phyloP scores from a whole-genome alignment of 257 asterid genomes.

The Primulina eburnea region DNA sequence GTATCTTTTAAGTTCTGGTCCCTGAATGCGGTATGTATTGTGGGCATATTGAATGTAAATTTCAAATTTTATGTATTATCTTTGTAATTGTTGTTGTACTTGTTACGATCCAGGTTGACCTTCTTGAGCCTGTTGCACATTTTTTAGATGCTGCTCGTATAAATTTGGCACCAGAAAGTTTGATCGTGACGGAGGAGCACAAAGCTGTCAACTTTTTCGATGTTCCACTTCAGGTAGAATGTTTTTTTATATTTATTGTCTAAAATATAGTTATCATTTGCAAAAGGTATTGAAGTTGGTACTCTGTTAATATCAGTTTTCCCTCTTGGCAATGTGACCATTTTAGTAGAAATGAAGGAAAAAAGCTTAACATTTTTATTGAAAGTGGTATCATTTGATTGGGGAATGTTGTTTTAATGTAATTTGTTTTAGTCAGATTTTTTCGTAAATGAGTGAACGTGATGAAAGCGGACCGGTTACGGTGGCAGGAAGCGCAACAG shows the following conservation, averaged over 20 bases:
- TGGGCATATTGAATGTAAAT: not conserved
- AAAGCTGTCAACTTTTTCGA: constrained; percentile 80
- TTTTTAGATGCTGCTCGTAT: constrained; percentile 82
- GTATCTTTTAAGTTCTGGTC: constrained; percentile 9
- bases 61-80: not conserved
- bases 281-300: not conserved
- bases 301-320: not conserved
- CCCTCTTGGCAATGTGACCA: not conserved
- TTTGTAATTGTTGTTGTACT: constrained; percentile 15
- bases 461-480: no score
- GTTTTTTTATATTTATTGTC: not conserved
- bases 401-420: not conserved
- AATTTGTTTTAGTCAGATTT: not conserved
- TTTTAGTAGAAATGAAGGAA: no score
- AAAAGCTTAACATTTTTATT: no score
- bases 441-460: not conserved
- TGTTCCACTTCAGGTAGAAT: constrained; percentile 77
- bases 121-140: constrained; percentile 91
- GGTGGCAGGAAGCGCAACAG: no score
- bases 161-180: constrained; percentile 67
- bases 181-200: constrained; percentile 57
- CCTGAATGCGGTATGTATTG: constrained; percentile 12
- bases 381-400: not conserved
- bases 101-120: constrained; percentile 67
- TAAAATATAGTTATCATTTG: not conserved